Conservation (phyloP, 805 yeast genomes). For the Spathaspora hagerdaliae region DNA sequence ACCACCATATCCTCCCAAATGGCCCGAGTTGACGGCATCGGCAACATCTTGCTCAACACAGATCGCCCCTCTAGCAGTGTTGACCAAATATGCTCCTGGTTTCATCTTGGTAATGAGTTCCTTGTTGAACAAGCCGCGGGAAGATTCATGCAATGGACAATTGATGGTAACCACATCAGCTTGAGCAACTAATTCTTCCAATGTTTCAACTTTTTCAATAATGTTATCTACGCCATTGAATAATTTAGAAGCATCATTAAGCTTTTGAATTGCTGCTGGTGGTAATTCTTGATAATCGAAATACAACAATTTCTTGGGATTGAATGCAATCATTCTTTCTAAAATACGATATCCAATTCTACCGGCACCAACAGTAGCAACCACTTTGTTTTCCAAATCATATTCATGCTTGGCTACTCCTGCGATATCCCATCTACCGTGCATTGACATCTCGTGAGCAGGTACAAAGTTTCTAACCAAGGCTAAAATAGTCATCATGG, state of each 20-base stretch:
- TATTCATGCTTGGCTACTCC: constrained; percentile 68
- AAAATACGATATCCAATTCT: constrained; percentile 76
- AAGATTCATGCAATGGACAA: constrained; percentile 70
- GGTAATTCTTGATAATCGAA: constrained; percentile 72
- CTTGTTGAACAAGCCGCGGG: constrained; percentile 65
- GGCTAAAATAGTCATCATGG: constrained; percentile 64
- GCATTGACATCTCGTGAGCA: constrained; percentile 64
- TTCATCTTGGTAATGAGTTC: constrained; percentile 64
- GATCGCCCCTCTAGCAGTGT: constrained; percentile 83
- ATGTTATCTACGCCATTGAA: constrained; percentile 50
- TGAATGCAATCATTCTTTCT: constrained; percentile 67
- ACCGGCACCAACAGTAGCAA: constrained; percentile 81
- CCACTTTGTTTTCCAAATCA: constrained; percentile 70
- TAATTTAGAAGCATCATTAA: constrained; percentile 32
- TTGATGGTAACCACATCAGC: constrained; percentile 75
- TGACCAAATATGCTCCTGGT: constrained; percentile 68
- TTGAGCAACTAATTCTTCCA: constrained; percentile 63
- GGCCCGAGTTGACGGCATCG: constrained; percentile 65
- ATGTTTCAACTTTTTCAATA: constrained; percentile 53
- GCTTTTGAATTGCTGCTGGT: constrained; percentile 40
- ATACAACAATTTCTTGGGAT: constrained; percentile 69
- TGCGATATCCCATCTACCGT: constrained; percentile 74
- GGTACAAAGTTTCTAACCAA: constrained; percentile 76
- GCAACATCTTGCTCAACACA: constrained; percentile 71
- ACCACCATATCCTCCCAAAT: constrained; percentile 76